A percentile compares a stretch with the other conserved stretches of the same genome.
Conservation (phyloP, 352 stramenopile species). For the Blastocystis sp. region DNA sequence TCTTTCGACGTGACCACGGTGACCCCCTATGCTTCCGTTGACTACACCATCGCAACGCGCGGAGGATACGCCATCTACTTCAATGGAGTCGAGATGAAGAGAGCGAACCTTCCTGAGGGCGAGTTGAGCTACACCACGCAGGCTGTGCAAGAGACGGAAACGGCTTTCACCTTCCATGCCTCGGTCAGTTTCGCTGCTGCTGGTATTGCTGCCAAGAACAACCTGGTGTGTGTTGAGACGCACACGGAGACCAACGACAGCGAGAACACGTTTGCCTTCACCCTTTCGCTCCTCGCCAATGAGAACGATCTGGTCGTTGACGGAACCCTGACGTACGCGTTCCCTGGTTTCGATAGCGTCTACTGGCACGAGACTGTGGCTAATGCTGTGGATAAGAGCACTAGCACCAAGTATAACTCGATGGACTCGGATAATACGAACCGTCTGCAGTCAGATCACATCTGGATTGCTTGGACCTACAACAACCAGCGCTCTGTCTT, state of each 20-base stretch:
- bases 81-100: slow-evolving; percentile 34
- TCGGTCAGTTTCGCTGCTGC: neutral
- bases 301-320: neutral
- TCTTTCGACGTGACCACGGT: neutral
- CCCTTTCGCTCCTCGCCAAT: neutral
- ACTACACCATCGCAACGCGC: neutral
- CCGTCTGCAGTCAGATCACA: no score
- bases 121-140: slow-evolving; percentile 9
- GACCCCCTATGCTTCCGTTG: neutral
- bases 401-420: neutral
- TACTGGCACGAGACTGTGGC: neutral
- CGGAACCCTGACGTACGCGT: neutral
- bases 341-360: neutral
- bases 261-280: neutral
- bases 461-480: neutral
- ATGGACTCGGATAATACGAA: neutral
- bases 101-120: slow-evolving; percentile 1
- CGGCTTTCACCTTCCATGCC: neutral
- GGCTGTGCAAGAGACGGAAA: neutral
- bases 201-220: neutral
- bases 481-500: neutral
- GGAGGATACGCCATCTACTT: slow-evolving; percentile 44
- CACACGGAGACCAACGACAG: neutral
- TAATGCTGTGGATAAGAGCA: slow-evolving; percentile 10
- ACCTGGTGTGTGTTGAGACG: slow-evolving; percentile 18